Conservation (phyloP, 2,329 filamentous ascomycete genomes). For the Peltaster fructicola region DNA sequence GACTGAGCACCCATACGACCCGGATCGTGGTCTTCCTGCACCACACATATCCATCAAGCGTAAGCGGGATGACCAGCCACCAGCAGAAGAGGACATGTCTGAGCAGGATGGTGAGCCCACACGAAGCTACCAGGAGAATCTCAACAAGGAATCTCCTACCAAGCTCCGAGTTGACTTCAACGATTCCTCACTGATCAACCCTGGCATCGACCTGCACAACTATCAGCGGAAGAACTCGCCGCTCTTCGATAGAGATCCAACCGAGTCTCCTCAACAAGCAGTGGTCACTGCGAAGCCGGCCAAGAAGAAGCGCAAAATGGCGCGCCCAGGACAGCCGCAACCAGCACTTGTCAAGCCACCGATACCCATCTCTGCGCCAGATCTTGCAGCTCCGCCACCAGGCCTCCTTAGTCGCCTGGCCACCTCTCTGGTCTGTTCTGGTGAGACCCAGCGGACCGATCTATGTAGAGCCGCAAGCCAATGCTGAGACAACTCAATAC, state of each 20-base stretch:
- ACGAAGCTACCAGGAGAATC: slow-evolving; percentile 18
- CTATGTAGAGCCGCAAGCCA: slow-evolving; percentile 5
- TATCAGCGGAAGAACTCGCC: slow-evolving; percentile 13
- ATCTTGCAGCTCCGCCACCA: slow-evolving; percentile 3
- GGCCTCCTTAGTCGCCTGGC: slow-evolving; percentile 11
- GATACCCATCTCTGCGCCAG: no score
- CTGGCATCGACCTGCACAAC: slow-evolving; percentile 4
- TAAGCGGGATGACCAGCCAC: no score
- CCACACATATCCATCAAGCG: no score
- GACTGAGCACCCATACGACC: no score
- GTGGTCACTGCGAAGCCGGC: no score
- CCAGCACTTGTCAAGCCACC: no score
- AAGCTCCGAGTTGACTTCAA: slow-evolving; percentile 21
- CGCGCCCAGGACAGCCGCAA: no score
- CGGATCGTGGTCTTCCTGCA: no score
- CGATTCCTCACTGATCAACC: slow-evolving; percentile 11
- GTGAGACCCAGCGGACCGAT: slow-evolving; percentile 9
- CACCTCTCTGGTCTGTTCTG: slow-evolving; percentile 15
- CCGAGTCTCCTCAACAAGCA: no score
- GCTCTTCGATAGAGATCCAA: no score
- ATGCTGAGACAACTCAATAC: slow-evolving; percentile 1
- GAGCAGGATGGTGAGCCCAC: slow-evolving; percentile 1
- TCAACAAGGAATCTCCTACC: slow-evolving; percentile 19
- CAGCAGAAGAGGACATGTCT: not conserved
- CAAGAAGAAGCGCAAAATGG: no score